phyloP scores from a whole-genome alignment of 78 protist genomes.

The Chrysochromulina parva region DNA sequence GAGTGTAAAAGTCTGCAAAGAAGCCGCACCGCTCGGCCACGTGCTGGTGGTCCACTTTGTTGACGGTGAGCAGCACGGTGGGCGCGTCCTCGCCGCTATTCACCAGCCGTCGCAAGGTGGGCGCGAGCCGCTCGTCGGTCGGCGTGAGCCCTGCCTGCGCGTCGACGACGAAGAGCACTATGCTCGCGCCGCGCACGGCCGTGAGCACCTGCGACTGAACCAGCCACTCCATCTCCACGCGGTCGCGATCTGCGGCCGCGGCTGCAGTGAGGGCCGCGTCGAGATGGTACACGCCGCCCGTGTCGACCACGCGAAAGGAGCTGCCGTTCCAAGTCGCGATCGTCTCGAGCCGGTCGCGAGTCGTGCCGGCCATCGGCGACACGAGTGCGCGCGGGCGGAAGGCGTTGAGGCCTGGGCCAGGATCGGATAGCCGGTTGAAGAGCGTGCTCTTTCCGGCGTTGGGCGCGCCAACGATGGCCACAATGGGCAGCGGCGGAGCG shows the following conservation, averaged over 20 bases:
- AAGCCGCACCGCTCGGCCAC: background rate
- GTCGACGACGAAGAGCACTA: background rate
- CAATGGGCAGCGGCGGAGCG: conserved; percentile 42
- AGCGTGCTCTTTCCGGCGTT: conserved; percentile 75
- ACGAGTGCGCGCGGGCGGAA: conserved; percentile 1
- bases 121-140: background rate
- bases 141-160: background rate
- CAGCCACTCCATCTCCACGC: background rate
- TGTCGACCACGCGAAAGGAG: conserved; percentile 60
- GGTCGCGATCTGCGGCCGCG: background rate
- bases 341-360: conserved; percentile 9
- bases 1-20: background rate
- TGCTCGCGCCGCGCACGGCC: background rate
- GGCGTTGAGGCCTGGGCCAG: too few species aligned
- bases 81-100: background rate
- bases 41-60: background rate
- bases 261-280: background rate
- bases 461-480: conserved; percentile 72
- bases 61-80: background rate
- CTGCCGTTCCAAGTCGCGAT: background rate
- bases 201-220: background rate
- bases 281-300: conserved; percentile 62
- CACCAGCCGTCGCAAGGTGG: background rate
- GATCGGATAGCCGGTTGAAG: conserved; percentile 50
- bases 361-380: background rate